A percentile compares a stretch with the other conserved stretches of the same genome.
Evolutionary conservation across 148 eudicot species (phyloP).

Genomic region (Amaranthus cruentus): DNA sequence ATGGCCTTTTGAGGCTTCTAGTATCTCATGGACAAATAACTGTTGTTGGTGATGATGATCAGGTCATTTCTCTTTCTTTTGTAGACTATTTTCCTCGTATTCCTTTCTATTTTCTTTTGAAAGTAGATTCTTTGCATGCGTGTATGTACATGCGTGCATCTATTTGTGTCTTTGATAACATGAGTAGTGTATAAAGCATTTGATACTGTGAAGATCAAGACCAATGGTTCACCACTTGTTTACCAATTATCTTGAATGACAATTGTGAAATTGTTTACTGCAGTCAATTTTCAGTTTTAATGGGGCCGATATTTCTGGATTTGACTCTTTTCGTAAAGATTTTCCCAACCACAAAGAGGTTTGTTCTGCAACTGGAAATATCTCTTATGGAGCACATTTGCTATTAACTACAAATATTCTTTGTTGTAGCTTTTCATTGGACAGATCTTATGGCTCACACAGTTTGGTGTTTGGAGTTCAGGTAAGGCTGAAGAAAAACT

Average conservation of each 20-base stretch:
- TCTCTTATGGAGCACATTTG: not conserved
- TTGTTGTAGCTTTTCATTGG: not conserved
- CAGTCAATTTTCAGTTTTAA: constrained; percentile 96
- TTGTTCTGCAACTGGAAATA: constrained; percentile 7
- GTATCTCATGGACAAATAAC: constrained; percentile 81
- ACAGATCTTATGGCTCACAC: not conserved
- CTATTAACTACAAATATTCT: constrained; percentile 1
- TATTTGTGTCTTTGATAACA: not conserved
- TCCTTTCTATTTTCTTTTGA: not conserved
- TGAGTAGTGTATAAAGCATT: not conserved
- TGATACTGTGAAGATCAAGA: not conserved
- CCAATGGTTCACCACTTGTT: not conserved
- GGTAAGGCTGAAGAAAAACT: constrained; percentile 73
- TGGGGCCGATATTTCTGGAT: constrained; percentile 85
- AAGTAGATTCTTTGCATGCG: not conserved
- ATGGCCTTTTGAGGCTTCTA: constrained; percentile 56
- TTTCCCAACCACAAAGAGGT: constrained; percentile 82
- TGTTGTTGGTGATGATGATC: constrained; percentile 94
- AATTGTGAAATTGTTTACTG: constrained; percentile 17
- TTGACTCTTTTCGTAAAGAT: constrained; percentile 90
- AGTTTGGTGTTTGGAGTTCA: constrained; percentile 19
- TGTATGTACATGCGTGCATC: not conserved
- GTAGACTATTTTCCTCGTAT: not conserved
- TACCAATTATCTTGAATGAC: constrained; percentile 8
- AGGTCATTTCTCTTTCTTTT: constrained; percentile 40